phyloP scores from a whole-genome alignment of 257 asterid genomes.

The Solanum peruvianum region DNA sequence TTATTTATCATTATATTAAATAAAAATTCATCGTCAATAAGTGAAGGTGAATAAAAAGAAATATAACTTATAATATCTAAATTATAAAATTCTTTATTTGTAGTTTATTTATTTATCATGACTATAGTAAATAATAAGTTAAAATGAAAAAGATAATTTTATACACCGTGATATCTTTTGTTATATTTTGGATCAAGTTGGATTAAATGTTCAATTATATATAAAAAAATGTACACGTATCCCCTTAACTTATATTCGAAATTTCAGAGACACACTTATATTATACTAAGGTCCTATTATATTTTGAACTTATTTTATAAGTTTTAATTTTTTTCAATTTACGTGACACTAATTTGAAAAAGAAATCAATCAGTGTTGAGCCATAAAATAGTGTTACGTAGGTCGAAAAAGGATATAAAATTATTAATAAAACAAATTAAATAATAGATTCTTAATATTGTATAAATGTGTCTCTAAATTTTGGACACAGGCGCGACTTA shows the following conservation, averaged over 20 bases:
- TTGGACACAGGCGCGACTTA: not conserved
- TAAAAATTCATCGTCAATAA: not conserved
- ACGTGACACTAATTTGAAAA: too few species aligned
- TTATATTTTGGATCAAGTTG: not conserved
- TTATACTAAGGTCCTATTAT: too few species aligned
- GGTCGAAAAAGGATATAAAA: fast-evolving
- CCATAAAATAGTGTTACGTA: too few species aligned
- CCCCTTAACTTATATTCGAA: fast-evolving
- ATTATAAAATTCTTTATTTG: not conserved
- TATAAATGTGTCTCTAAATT: too few species aligned
- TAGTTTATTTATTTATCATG: not conserved
- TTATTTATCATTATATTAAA: too few species aligned
- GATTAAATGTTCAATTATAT: not conserved
- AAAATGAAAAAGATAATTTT: not conserved
- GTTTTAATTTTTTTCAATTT: fast-evolving
- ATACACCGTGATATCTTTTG: not conserved
- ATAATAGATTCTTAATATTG: fast-evolving
- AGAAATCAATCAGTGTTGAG: too few species aligned
- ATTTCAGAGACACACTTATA: too few species aligned
- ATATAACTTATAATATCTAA: not conserved
- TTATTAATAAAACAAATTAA: too few species aligned
- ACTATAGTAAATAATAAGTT: not conserved
- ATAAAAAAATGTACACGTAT: too few species aligned
- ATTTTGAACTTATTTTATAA: too few species aligned
- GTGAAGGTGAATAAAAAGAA: not conserved